phyloP scores from a whole-genome alignment of 2,329 filamentous ascomycete genomes.

The Byssothecium circinans region DNA sequence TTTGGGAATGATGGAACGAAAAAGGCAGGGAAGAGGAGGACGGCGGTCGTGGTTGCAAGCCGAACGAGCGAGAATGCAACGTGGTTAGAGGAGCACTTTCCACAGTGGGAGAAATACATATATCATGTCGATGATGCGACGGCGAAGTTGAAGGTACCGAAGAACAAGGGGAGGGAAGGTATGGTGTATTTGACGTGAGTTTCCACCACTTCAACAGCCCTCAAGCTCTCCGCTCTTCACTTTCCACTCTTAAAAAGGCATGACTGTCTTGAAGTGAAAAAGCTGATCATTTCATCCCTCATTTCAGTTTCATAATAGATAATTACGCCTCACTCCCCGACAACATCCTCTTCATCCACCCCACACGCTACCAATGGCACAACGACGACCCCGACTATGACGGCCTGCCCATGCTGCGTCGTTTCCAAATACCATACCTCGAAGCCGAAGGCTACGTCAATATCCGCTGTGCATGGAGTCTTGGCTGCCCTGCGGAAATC shows the following conservation, averaged over 20 bases:
- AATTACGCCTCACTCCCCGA: conserved; percentile 46
- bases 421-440: conserved; percentile 54
- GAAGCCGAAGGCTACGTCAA: conserved; percentile 56
- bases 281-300: conserved; percentile 1
- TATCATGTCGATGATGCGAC: conserved; percentile 47
- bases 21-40: conserved; percentile 16
- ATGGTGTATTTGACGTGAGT: conserved; percentile 55
- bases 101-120: conserved; percentile 45
- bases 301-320: conserved; percentile 45
- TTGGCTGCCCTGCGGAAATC: conserved; percentile 57
- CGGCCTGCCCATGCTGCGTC: conserved; percentile 52
- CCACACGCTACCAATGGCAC: conserved; percentile 51
- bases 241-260: not conserved
- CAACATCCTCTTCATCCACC: conserved; percentile 47
- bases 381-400: conserved; percentile 58
- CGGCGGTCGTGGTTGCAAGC: conserved; percentile 44
- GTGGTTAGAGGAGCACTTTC: conserved; percentile 45
- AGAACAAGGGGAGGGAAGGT: conserved; percentile 53
- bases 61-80: conserved; percentile 42
- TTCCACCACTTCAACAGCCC: not conserved
- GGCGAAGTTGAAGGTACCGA: conserved; percentile 46
- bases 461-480: conserved; percentile 55
- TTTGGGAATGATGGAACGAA: conserved; percentile 15
- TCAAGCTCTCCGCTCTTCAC: not conserved
- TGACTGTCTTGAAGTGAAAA: not conserved